Base-by-base conservation (phyloP, 257 asterid genomes). In the Scutellaria minor region DNA sequence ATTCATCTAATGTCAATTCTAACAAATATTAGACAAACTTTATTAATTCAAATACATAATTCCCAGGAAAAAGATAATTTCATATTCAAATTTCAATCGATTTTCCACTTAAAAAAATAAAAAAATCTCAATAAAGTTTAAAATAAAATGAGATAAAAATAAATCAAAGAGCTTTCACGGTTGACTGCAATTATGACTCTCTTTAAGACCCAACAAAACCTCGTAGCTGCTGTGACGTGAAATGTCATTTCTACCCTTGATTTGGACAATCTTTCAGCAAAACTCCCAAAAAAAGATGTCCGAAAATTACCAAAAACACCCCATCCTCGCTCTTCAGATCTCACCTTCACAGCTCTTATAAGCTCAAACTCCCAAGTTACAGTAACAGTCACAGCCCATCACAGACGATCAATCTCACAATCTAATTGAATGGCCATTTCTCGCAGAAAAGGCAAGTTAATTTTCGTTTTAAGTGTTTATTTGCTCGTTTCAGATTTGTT, bases 361-460 rank as follows among this genome's bases (percentile, higher is more conserved):
- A 53, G 69, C 86, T 79, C 74, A 31, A 75, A 71, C 75, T 45
- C 64, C 75, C 63, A 54, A 70, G 84, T 64, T 61, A 71, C 68
- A 71, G 75, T 56, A 58, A 76, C 79, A 74, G 75, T 67, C 44
- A 66, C 69, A 18, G 35, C 37, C 70, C 74, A 68, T 60, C 77
- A 14, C 70, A 58, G 68, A 60, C 78, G 68, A 69, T 66, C 42
- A 2, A 44, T 69, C 12, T 57, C 64, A 60, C 72, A 65, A 58
- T 69, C 71, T 48, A 68, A 54, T 69, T 74, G 77, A 64, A 86
- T 86, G 91, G 87, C 87, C 31, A 42, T 39, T 66, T 52, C 74
- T 64, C 73, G 73, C 27, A 70, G 54, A 63, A 73, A 74, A 86
- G 91, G 87, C 87, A 84, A 82, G 87, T 82, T 74, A 3, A 18